Conservation (phyloP, 768 basidiomycete genomes). For the Suillus discolor region DNA sequence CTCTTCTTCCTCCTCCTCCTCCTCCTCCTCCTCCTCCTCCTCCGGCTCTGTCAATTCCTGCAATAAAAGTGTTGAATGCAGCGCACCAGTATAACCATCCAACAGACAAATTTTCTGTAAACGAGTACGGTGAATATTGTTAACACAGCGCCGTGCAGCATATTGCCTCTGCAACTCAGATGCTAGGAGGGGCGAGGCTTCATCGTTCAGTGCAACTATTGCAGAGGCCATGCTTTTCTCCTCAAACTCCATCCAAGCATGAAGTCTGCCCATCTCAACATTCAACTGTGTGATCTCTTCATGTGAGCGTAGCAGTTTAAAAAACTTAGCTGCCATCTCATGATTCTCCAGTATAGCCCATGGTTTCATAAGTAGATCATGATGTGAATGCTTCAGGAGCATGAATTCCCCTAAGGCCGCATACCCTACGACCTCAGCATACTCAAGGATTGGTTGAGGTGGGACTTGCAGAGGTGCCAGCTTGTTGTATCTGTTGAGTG, state of each 20-base stretch:
- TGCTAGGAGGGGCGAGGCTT: neutral
- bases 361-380: conserved; percentile 27
- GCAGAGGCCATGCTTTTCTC: neutral
- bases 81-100: neutral
- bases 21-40: no score
- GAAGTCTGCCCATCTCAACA: conserved; percentile 31
- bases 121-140: neutral
- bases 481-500: conserved; percentile 35
- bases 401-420: conserved; percentile 33
- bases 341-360: conserved; percentile 43
- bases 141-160: neutral
- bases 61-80: neutral
- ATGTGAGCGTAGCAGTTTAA: conserved; percentile 29
- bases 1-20: neutral
- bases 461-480: conserved; percentile 24
- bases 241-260: conserved; percentile 7
- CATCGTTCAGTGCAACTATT: neutral
- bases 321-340: conserved; percentile 26
- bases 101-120: neutral
- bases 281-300: conserved; percentile 36
- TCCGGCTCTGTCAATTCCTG: neutral
- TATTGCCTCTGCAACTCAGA: conserved; percentile 1
- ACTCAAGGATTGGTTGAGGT: conserved; percentile 21
- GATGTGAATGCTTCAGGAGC: conserved; percentile 32
- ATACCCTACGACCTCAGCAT: conserved; percentile 22